Conservation (phyloP, 306 rosid species). For the Gastrolobium villosum region DNA sequence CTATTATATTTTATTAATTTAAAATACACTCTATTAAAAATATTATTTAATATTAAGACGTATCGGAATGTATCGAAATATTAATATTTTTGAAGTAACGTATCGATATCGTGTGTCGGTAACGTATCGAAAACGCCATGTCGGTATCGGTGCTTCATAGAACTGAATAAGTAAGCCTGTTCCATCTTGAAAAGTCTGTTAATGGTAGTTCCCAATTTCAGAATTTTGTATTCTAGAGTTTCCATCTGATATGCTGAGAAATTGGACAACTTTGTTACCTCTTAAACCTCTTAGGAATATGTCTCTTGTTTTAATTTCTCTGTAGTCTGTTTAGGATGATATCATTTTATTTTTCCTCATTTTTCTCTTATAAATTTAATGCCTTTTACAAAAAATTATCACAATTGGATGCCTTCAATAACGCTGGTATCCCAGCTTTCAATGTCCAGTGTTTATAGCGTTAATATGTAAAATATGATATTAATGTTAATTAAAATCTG, state of each 20-base stretch:
- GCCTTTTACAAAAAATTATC: background rate
- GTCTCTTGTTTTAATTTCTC: conserved; percentile 1
- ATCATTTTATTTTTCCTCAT: background rate
- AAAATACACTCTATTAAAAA: no score
- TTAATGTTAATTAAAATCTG: background rate
- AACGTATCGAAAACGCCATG: no score
- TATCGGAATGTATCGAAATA: no score
- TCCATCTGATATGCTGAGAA: background rate
- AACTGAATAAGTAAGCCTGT: background rate
- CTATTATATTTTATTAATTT: no score
- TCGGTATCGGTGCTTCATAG: no score
- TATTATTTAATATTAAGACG: no score
- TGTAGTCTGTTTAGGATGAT: background rate
- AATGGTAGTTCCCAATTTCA: background rate
- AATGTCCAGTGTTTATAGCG: background rate
- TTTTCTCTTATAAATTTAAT: background rate
- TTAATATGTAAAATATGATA: background rate
- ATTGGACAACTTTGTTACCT: background rate
- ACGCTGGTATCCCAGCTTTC: background rate
- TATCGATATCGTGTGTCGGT: no score
- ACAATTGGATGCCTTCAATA: background rate
- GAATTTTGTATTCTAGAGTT: background rate
- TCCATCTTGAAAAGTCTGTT: background rate
- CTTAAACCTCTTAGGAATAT: background rate
- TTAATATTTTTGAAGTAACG: no score